A percentile compares a stretch with the other conserved stretches of the same genome.
phyloP scores from a whole-genome alignment of 495 filamentous ascomycete species.

The Neurospora africana region DNA sequence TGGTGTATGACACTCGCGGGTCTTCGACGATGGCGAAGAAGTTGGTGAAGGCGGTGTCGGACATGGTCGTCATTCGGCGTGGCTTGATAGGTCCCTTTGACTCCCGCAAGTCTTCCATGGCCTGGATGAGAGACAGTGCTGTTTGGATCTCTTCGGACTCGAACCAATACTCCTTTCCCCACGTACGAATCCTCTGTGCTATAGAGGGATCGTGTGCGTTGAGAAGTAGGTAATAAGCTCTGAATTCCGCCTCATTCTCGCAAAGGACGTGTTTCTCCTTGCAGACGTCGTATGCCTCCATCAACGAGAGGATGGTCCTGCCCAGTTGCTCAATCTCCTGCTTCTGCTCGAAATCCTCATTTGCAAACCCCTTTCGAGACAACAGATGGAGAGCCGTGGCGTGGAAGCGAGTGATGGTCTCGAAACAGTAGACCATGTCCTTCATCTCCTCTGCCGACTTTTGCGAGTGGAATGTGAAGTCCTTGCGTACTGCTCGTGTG shows the following conservation, averaged over 20 bases:
- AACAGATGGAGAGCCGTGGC: conserved; percentile 80
- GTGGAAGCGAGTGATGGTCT: conserved; percentile 85
- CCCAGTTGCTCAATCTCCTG: conserved; percentile 91
- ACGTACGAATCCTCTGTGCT: conserved; percentile 63
- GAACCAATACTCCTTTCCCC: conserved; percentile 65
- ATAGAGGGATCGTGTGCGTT: conserved; percentile 68
- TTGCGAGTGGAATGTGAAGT: conserved; percentile 82
- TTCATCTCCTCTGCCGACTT: conserved; percentile 46
- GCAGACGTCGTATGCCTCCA: conserved; percentile 80
- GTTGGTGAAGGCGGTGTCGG: conserved; percentile 53
- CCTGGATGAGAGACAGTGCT: conserved; percentile 28
- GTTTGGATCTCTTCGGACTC: conserved; percentile 45
- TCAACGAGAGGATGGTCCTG: conserved; percentile 75
- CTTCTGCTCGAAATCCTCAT: conserved; percentile 69
- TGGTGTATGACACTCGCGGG: conserved; percentile 67
- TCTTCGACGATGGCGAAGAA: conserved; percentile 71
- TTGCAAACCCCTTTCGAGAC: conserved; percentile 47
- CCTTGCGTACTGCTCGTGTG: conserved; percentile 81
- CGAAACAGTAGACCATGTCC: conserved; percentile 71
- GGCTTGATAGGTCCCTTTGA: conserved; percentile 28
- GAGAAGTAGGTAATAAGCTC: conserved; percentile 80
- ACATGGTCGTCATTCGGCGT: conserved; percentile 28
- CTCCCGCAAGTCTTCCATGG: conserved; percentile 22
- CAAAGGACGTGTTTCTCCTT: conserved; percentile 34
- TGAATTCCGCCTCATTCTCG: conserved; percentile 78